phyloP scores from a whole-genome alignment of 805 yeast genomes.

The Starmerella gropengiesseri region DNA sequence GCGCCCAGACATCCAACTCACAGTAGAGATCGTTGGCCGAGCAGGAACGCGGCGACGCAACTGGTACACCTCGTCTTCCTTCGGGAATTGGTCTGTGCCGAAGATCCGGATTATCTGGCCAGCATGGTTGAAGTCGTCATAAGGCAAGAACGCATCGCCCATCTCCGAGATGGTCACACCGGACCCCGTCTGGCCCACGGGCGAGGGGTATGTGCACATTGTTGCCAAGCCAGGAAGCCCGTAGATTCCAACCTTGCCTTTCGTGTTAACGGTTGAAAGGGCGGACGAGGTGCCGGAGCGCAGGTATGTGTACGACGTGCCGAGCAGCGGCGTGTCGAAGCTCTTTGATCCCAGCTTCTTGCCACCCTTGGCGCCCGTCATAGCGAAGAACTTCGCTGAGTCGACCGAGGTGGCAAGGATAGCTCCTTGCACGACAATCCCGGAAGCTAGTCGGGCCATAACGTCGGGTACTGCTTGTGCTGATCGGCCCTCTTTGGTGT shows the following conservation, averaged over 20 bases:
- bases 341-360: constrained; percentile 54
- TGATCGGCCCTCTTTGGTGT: constrained; percentile 48
- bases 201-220: constrained; percentile 18
- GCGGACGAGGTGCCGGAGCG: constrained; percentile 36
- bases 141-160: constrained; percentile 32
- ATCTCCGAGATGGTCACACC: constrained; percentile 31
- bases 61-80: constrained; percentile 50
- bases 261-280: constrained; percentile 25
- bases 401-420: constrained; percentile 44
- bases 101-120: constrained; percentile 39
- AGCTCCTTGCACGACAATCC: constrained; percentile 51
- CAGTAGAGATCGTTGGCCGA: constrained; percentile 67
- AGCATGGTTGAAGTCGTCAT: constrained; percentile 47
- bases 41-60: constrained; percentile 52
- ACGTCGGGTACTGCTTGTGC: constrained; percentile 51
- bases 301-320: constrained; percentile 44
- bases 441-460: constrained; percentile 50
- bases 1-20: constrained; percentile 80
- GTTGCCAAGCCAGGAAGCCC: constrained; percentile 22
- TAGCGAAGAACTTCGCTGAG: constrained; percentile 47
- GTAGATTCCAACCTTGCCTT: constrained; percentile 21
- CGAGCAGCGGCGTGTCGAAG: constrained; percentile 41
- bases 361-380: constrained; percentile 41
- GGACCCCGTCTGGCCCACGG: constrained; percentile 8
- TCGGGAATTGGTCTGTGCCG: constrained; percentile 33